These are phyloP conservation scores for Cruciata laevipes DNA, from an alignment of 257 asterid genomes.

Conservation along the genomic window DNA sequence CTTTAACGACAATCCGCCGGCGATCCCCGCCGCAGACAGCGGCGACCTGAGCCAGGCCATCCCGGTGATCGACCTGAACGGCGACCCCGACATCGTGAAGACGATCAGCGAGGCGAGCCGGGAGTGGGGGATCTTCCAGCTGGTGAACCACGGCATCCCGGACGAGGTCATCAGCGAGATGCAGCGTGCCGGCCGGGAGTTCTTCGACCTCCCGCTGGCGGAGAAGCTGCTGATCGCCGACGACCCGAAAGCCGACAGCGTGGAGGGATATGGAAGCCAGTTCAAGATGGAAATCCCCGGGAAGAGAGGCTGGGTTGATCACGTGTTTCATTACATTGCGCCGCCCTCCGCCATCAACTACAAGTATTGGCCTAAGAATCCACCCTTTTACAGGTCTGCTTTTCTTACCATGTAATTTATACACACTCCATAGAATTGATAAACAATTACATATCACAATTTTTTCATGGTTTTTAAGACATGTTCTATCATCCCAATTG, in stretches of 20 bases:
- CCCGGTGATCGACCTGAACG: slow-evolving; percentile 15
- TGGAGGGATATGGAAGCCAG: slow-evolving; percentile 66
- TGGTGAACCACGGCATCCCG: slow-evolving; percentile 35
- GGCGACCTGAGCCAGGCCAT: slow-evolving; percentile 4
- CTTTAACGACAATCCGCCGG: too few species aligned
- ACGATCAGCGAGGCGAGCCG: slow-evolving; percentile 19
- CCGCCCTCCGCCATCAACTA: slow-evolving; percentile 54
- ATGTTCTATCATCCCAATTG: too few species aligned
- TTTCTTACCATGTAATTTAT: too few species aligned
- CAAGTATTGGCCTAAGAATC: slow-evolving; percentile 65
- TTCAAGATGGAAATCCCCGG: slow-evolving; percentile 54
- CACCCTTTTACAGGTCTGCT: slow-evolving; percentile 53
- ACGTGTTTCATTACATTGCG: slow-evolving; percentile 65
- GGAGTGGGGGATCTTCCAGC: slow-evolving; percentile 38
- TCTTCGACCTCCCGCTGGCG: slow-evolving; percentile 29
- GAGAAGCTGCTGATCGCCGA: slow-evolving; percentile 40
- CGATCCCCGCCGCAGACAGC: neutral
- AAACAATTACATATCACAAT: too few species aligned
- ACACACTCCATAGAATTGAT: too few species aligned
- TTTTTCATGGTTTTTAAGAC: too few species aligned
- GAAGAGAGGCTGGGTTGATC: slow-evolving; percentile 89
- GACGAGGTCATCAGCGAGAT: slow-evolving; percentile 20
- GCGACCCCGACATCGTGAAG: slow-evolving; percentile 11
- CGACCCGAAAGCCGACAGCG: slow-evolving; percentile 27
- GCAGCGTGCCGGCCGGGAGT: slow-evolving; percentile 28